Conservation (phyloP, 805 yeast genomes). For the Metschnikowia baotianmanensis region DNA sequence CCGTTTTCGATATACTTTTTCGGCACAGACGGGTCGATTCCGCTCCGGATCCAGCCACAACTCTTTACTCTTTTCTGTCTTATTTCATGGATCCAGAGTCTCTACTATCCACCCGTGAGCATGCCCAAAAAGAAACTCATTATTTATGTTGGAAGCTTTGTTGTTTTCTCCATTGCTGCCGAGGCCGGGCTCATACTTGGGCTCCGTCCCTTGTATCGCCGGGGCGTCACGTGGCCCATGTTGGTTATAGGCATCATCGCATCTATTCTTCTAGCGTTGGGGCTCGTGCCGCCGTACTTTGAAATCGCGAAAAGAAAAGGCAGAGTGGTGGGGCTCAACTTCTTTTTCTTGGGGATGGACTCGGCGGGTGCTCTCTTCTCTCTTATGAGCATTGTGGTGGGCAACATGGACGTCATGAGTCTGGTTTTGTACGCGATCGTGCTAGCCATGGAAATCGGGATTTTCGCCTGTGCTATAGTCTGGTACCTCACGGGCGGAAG, state of each 20-base stretch:
- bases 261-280: constrained; percentile 67
- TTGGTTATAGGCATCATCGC: constrained; percentile 80
- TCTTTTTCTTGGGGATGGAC: constrained; percentile 72
- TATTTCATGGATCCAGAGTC: constrained; percentile 59
- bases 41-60: constrained; percentile 85
- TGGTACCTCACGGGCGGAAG: constrained; percentile 54
- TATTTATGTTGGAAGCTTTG: constrained; percentile 34
- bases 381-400: constrained; percentile 55
- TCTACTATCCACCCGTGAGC: constrained; percentile 68
- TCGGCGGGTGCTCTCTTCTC: constrained; percentile 79
- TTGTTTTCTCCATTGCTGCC: constrained; percentile 43
- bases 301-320: constrained; percentile 81
- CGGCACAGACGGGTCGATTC: constrained; percentile 65
- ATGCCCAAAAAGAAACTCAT: constrained; percentile 36
- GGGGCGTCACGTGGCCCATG: constrained; percentile 70
- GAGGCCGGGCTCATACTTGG: constrained; percentile 74
- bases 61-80: constrained; percentile 69
- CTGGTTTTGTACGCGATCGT: constrained; percentile 72
- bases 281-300: constrained; percentile 85
- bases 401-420: constrained; percentile 72
- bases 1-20: constrained; percentile 87
- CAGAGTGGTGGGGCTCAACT: constrained; percentile 85
- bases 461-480: constrained; percentile 62
- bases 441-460: constrained; percentile 73
- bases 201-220: constrained; percentile 52